These are phyloP conservation scores for Kitagawia praeruptora DNA, from an alignment of 129 eudicot species.

Conservation along the genomic window DNA sequence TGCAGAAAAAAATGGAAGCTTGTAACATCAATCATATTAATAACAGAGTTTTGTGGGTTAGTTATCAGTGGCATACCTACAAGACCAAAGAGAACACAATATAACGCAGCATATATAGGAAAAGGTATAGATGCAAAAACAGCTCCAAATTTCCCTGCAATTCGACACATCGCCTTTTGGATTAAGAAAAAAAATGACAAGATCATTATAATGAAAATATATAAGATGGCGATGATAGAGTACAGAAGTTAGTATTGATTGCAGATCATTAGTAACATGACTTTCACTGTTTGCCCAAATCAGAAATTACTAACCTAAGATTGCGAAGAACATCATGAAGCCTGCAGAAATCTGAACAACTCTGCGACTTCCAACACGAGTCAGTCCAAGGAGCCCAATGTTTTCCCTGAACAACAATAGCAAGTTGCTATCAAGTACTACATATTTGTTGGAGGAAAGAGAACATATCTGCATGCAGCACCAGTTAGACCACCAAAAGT, in stretches of 20 bases:
- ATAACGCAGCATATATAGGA: conserved; percentile 86
- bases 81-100: conserved; percentile 92
- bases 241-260: not conserved
- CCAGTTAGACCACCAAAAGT: not conserved
- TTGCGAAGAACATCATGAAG: conserved; percentile 62
- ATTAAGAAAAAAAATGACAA: not conserved
- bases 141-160: conserved; percentile 97
- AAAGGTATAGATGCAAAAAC: conserved; percentile 97
- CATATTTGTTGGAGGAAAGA: not conserved
- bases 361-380: conserved; percentile 71
- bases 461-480: not conserved
- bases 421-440: conserved; percentile 2
- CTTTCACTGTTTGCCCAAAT: not conserved
- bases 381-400: conserved; percentile 60
- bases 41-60: not conserved
- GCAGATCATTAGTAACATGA: not conserved
- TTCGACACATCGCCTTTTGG: not conserved
- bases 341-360: conserved; percentile 70
- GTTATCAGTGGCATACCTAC: conserved; percentile 53
- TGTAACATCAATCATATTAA: not conserved
- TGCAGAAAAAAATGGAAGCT: conserved; percentile 20
- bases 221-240: not conserved
- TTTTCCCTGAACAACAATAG: conserved; percentile 44
- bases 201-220: not conserved
- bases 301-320: conserved; percentile 32